Conservation (phyloP, 257 asterid genomes). For the Pogostemon cablin region DNA sequence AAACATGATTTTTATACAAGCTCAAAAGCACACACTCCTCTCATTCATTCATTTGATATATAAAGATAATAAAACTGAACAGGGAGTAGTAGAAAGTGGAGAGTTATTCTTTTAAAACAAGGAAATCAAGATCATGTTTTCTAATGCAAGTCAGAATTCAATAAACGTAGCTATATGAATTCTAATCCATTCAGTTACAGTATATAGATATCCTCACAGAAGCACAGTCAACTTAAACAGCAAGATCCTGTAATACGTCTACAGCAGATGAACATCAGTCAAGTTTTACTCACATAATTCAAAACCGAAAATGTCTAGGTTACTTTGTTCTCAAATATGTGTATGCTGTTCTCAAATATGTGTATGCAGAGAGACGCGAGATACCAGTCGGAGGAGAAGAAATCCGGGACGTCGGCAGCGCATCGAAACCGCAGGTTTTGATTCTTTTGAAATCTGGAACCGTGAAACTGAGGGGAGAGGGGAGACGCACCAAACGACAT, state of each 20-base stretch:
- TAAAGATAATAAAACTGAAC: not conserved
- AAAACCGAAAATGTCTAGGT: not conserved
- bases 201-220: not conserved
- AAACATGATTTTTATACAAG: not conserved
- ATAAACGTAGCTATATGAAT: not conserved
- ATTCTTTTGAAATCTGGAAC: constrained; percentile 35
- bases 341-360: not conserved
- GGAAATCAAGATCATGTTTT: not conserved
- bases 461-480: constrained; percentile 35
- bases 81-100: constrained; percentile 4
- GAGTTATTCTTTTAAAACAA: not conserved
- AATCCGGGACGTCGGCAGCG: constrained; percentile 82
- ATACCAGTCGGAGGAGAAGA: constrained; percentile 82
- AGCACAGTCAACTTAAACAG: constrained; percentile 12
- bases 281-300: not conserved
- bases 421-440: constrained; percentile 46
- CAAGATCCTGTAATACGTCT: not conserved
- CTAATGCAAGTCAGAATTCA: not conserved
- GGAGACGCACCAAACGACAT: constrained; percentile 62
- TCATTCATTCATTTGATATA: not conserved
- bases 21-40: not conserved
- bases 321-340: too few species aligned
- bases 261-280: constrained; percentile 20
- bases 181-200: not conserved
- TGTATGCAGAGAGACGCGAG: constrained; percentile 4